Percentiles rank a stretch among this genome's conserved stretches.
Conservation (phyloP, 176 grass and related monocot species). For the Avena atlantica region DNA sequence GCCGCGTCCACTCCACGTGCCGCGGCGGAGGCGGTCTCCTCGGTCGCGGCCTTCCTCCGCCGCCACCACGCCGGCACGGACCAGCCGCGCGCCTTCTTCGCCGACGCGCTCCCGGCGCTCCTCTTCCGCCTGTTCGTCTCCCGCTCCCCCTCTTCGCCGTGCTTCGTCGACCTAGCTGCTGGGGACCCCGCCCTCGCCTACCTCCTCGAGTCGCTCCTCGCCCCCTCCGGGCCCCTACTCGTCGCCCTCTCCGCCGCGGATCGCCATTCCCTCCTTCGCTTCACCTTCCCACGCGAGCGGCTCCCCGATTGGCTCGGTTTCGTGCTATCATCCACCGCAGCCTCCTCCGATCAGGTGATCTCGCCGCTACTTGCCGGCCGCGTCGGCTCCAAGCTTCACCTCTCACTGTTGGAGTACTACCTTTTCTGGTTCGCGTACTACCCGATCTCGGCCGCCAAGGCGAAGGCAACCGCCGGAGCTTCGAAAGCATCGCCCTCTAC, state of each 20-base stretch:
- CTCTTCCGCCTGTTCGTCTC: constrained; percentile 65
- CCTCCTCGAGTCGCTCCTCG: constrained; percentile 61
- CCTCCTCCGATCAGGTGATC: constrained; percentile 39
- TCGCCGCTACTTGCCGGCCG: constrained; percentile 64
- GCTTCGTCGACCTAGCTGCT: constrained; percentile 71
- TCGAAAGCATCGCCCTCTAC: background rate
- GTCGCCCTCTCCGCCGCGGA: constrained; percentile 61
- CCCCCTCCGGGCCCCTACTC: constrained; percentile 71
- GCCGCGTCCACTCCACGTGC: constrained; percentile 47
- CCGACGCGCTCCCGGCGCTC: constrained; percentile 67
- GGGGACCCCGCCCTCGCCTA: constrained; percentile 43
- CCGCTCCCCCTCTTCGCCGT: constrained; percentile 36
- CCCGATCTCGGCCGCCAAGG: constrained; percentile 53
- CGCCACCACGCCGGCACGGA: constrained; percentile 65
- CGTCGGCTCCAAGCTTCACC: constrained; percentile 68
- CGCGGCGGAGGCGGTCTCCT: constrained; percentile 44
- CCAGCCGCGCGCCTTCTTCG: constrained; percentile 76
- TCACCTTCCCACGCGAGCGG: constrained; percentile 83
- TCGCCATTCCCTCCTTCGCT: constrained; percentile 62
- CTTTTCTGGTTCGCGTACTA: constrained; percentile 99
- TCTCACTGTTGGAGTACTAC: constrained; percentile 87
- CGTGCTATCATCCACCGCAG: constrained; percentile 38
- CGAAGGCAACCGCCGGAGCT: background rate
- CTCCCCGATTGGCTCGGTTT: constrained; percentile 79
- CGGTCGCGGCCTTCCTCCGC: constrained; percentile 58